Evolutionary conservation across 2,329 filamentous ascomycete genomes (phyloP), one percentile per base, ranked within the genome.

Genomic region (Trichoderma brevicompactum): DNA sequence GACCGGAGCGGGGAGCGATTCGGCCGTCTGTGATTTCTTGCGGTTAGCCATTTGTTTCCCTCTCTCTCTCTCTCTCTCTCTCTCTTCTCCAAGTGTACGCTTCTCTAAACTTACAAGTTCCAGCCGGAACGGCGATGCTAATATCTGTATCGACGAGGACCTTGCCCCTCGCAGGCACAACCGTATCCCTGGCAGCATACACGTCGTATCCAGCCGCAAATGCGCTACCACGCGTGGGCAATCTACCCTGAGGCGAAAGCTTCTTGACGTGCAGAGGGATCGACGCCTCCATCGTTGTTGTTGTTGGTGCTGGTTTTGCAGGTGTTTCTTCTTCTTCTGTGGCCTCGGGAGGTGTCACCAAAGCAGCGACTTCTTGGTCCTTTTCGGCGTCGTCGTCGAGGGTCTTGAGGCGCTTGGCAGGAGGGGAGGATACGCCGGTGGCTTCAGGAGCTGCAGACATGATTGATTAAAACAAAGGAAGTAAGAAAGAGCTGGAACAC

Each of bases 131-230:
- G 32, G 93, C 92, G 80, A 99, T 94, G 71, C 89, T 88, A 69
- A 99, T 90, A 72, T 95, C 94, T 0, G 95, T 98, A 72, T 94
- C 91, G 43, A 98, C 93, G 36, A 97, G 81, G 0, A 83, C 92
- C 79, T 96, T 93, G 70, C 93, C 94, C 67, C 92, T 85, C 2
- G 91, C 88, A 0, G 94, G 94, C 65, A 99, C 89, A 2, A 86
- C 85, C 4, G 89, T 89, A 43, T 90, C 86, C 73, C 87, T 87
- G 2, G 92, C 86, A 59, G 88, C 90, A 79, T 97, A 98, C 66
- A 99, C 76, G 78, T 99, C 95, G 80, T 98, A 98, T 41, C 95
- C 95, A 1, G 95, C 95, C 0, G 95, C 92, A 74, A 92, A 94
- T 60, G 89, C 90, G 70, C 92, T 96, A 70, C 95, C 95, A 64